A percentile compares a stretch with the other conserved stretches of the same genome.
Conservation (phyloP, 1,284 basidiomycete species). For the Lentinus polychrous region DNA sequence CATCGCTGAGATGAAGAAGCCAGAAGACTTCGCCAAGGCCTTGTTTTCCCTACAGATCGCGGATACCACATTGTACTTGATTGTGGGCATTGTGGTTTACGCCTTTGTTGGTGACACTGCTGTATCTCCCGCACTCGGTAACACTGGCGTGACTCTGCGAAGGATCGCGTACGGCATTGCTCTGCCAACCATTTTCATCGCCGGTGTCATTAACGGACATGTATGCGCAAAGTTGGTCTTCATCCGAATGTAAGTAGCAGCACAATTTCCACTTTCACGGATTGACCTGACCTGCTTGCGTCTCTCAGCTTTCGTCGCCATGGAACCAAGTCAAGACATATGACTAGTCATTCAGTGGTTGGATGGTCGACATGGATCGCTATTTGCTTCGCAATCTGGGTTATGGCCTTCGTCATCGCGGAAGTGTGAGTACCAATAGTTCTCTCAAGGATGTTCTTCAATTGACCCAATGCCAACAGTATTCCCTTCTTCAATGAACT, state of each 20-base stretch:
- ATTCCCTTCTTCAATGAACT: constrained; percentile 30
- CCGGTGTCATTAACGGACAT: constrained; percentile 27
- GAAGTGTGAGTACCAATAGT: constrained; percentile 21
- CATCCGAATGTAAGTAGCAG: constrained; percentile 25
- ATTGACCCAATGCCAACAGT: constrained; percentile 6
- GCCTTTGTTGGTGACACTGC: constrained; percentile 20
- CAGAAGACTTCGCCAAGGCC: constrained; percentile 29
- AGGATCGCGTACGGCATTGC: constrained; percentile 26
- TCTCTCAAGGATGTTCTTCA: background rate
- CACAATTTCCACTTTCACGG: background rate
- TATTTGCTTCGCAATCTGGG: constrained; percentile 23
- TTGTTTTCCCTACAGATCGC: constrained; percentile 24
- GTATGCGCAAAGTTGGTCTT: constrained; percentile 28
- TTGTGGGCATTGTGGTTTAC: constrained; percentile 27
- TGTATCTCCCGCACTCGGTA: constrained; percentile 25
- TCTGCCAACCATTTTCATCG: constrained; percentile 27
- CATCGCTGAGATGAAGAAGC: constrained; percentile 47
- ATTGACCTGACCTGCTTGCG: background rate
- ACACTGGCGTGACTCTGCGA: constrained; percentile 21
- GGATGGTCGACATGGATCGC: constrained; percentile 26
- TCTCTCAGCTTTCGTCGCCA: constrained; percentile 23
- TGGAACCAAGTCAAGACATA: constrained; percentile 20
- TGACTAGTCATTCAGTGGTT: constrained; percentile 22
- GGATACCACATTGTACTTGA: constrained; percentile 26
- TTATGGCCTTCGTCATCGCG: constrained; percentile 24